Conservation (phyloP, 2,329 filamentous ascomycete genomes). For the Colletotrichum lentis region DNA sequence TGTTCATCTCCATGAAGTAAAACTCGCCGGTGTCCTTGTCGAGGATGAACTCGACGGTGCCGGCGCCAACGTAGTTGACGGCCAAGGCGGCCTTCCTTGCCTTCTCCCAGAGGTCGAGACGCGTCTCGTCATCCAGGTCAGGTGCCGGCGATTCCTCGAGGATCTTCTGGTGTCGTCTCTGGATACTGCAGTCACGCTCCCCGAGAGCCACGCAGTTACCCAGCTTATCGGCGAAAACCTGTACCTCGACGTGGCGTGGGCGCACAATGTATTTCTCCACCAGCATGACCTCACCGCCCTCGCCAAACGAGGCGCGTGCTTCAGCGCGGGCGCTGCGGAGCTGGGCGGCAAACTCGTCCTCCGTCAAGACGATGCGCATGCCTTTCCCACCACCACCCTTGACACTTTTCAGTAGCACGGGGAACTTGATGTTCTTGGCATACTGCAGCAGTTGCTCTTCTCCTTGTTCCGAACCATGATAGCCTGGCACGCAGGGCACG, state of each 20-base stretch:
- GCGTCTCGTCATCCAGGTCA: conserved; percentile 64
- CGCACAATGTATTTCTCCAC: conserved; percentile 84
- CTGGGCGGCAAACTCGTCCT: conserved; percentile 74
- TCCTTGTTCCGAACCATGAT: conserved; percentile 87
- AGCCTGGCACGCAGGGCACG: conserved; percentile 95
- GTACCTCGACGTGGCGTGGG: conserved; percentile 87
- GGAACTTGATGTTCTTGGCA: conserved; percentile 74
- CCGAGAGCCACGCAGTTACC: conserved; percentile 84
- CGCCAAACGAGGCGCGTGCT: conserved; percentile 81
- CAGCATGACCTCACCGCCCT: conserved; percentile 80
- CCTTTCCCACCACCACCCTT: conserved; percentile 86
- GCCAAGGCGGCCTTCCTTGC: conserved; percentile 73
- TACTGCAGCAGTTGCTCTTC: conserved; percentile 67
- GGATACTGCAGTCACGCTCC: conserved; percentile 87
- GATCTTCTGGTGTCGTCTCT: conserved; percentile 88
- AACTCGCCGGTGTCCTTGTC: conserved; percentile 84
- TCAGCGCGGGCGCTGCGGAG: conserved; percentile 77
- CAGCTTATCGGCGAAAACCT: conserved; percentile 84
- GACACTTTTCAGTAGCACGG: conserved; percentile 81
- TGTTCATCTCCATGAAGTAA: conserved; percentile 86
- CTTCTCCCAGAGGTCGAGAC: conserved; percentile 72
- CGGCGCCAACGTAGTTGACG: conserved; percentile 86
- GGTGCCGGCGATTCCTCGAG: conserved; percentile 89
- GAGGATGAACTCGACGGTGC: conserved; percentile 90
- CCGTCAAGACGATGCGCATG: conserved; percentile 75